Percentiles rank a stretch among this genome's conserved stretches.
Conservation (phyloP, 768 basidiomycete species). For the Lentinus tigrinus region DNA sequence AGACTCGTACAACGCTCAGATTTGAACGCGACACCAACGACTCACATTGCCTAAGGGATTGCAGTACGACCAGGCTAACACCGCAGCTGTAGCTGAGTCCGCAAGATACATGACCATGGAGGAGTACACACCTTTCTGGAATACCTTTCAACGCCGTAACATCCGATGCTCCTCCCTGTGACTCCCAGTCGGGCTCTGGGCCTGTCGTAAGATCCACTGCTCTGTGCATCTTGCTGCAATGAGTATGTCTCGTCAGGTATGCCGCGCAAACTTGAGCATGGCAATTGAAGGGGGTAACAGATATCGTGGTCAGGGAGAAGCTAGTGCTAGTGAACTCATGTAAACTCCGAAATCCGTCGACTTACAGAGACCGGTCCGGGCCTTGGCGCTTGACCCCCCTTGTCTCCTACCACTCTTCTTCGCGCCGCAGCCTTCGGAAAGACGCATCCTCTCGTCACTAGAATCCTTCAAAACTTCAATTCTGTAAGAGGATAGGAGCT, state of each 20-base stretch:
- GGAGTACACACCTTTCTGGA: conserved; percentile 57
- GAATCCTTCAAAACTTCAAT: no score
- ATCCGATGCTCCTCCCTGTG: conserved; percentile 34
- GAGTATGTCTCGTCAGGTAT: no score
- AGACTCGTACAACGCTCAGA: conserved; percentile 16
- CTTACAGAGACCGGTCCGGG: no score
- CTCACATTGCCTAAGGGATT: conserved; percentile 72
- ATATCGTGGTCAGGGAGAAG: no score
- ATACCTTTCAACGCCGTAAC: conserved; percentile 41
- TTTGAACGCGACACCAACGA: conserved; percentile 4
- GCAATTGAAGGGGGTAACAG: no score
- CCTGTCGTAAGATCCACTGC: conserved; percentile 52
- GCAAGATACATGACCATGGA: conserved; percentile 30
- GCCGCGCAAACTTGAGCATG: no score
- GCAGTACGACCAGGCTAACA: conserved; percentile 52
- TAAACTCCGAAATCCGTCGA: no score
- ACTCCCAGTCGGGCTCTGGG: conserved; percentile 59
- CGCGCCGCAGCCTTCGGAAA: no score
- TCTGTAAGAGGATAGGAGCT: not conserved
- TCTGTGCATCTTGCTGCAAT: conserved; percentile 9
- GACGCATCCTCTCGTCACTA: no score
- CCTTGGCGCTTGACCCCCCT: no score
- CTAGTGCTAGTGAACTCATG: no score
- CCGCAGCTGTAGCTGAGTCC: not conserved
- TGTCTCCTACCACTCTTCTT: no score